Evolutionary conservation across 192 early-diverging fungal genomes (phyloP).

Genomic region (Entomortierella lignicola): DNA sequence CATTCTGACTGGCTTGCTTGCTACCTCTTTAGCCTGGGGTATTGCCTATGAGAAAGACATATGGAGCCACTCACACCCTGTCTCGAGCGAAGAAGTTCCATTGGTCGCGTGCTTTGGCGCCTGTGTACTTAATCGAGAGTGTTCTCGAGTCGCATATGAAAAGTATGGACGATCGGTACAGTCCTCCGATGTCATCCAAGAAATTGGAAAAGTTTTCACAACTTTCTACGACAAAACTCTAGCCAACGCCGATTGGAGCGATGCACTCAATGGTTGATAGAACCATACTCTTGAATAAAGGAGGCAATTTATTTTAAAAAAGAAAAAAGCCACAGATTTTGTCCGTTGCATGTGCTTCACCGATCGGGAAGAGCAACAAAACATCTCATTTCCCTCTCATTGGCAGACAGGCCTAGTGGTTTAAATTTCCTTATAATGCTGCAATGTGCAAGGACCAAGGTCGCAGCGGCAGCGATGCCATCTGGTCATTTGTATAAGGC

Average conservation of each 20-base stretch:
- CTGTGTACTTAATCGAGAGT: conserved; percentile 63
- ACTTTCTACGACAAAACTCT: conserved; percentile 20
- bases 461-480: not conserved
- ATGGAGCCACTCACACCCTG: conserved; percentile 63
- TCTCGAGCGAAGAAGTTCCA: conserved; percentile 30
- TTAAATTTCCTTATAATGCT: conserved; percentile 11
- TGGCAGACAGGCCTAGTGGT: not conserved
- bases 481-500: not conserved
- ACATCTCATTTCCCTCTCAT: conserved; percentile 1
- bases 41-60: conserved; percentile 66
- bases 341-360: not conserved
- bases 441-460: conserved; percentile 25
- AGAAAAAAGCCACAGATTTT: no score
- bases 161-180: conserved; percentile 70
- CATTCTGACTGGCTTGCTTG: conserved; percentile 85
- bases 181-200: conserved; percentile 70
- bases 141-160: conserved; percentile 67
- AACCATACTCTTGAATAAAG: not conserved
- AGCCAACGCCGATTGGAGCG: conserved; percentile 17
- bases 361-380: not conserved
- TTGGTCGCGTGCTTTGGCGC: conserved; percentile 78
- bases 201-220: conserved; percentile 63
- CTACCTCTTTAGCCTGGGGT: conserved; percentile 92
- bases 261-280: conserved; percentile 23
- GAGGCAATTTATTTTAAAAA: no score